Percentiles rank a stretch among this genome's conserved stretches.
Conservation (phyloP, 2,329 filamentous ascomycete genomes). For the Fusarium mangiferae region DNA sequence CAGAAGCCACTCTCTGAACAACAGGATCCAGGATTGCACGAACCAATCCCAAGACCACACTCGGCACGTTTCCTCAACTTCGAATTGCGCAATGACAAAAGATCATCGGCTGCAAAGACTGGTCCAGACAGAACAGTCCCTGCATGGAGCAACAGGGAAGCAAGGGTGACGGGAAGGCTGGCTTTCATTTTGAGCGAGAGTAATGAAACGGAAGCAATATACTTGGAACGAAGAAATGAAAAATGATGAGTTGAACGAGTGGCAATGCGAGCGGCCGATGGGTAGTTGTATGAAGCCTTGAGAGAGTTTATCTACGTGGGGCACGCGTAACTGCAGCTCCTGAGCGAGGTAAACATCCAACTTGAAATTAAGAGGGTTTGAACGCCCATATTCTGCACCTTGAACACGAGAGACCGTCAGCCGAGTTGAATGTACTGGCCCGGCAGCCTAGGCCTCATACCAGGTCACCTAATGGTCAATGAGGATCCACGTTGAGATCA, state of each 20-base stretch:
- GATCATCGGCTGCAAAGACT: conserved; percentile 12
- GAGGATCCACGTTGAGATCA: conserved; percentile 2
- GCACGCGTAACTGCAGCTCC: conserved; percentile 22
- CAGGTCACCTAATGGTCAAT: neutral
- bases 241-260: conserved; percentile 15
- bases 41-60: conserved; percentile 51
- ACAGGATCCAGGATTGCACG: conserved; percentile 48
- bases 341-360: conserved; percentile 1
- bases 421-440: conserved; percentile 13
- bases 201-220: neutral
- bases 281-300: conserved; percentile 2
- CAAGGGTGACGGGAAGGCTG: conserved; percentile 16
- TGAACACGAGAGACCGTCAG: conserved; percentile 38
- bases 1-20: conserved; percentile 53
- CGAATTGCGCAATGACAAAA: conserved; percentile 24
- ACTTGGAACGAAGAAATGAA: neutral
- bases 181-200: conserved; percentile 31
- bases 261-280: conserved; percentile 16
- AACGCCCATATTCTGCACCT: conserved; percentile 12
- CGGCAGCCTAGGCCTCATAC: conserved; percentile 9
- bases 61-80: conserved; percentile 38
- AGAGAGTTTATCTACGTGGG: conserved; percentile 40
- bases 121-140: conserved; percentile 36
- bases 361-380: conserved; percentile 4
- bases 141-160: conserved; percentile 29